Percentiles rank a stretch among this genome's conserved stretches.
phyloP scores from a whole-genome alignment of 2,329 filamentous ascomycete species.

The Xylariales sp. region DNA sequence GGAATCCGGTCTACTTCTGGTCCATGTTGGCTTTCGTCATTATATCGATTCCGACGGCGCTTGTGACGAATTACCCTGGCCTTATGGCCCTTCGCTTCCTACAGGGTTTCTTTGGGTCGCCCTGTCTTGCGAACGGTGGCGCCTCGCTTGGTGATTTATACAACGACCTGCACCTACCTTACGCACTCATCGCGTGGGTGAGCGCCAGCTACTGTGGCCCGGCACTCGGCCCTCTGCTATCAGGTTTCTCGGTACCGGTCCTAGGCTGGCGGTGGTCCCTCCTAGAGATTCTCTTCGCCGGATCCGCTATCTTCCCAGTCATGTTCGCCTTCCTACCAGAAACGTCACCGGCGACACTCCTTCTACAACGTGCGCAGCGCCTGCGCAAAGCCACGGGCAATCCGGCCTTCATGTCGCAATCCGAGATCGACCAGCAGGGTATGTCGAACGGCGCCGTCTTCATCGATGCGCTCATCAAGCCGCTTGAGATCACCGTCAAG shows the following conservation, averaged over 20 bases:
- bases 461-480: constrained; percentile 47
- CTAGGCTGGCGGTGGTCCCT: constrained; percentile 71
- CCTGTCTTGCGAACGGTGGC: constrained; percentile 70
- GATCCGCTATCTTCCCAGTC: constrained; percentile 2
- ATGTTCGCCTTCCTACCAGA: constrained; percentile 73
- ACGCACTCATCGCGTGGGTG: constrained; percentile 70
- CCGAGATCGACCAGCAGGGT: constrained; percentile 71
- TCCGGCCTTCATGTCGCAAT: constrained; percentile 67
- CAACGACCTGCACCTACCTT: constrained; percentile 65
- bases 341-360: constrained; percentile 69
- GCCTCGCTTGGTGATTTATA: constrained; percentile 66
- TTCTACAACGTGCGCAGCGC: constrained; percentile 55
- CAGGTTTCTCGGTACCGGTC: constrained; percentile 39
- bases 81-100: constrained; percentile 73
- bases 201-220: constrained; percentile 53
- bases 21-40: constrained; percentile 77
- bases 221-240: constrained; percentile 70
- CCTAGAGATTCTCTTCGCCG: constrained; percentile 61
- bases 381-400: constrained; percentile 71
- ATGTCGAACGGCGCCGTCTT: constrained; percentile 53
- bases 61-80: constrained; percentile 71
- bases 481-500: constrained; percentile 68
- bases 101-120: constrained; percentile 74
- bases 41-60: constrained; percentile 71
- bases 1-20: constrained; percentile 74